Conservation (phyloP, 345 rosid species). For the Brassica carinata region DNA sequence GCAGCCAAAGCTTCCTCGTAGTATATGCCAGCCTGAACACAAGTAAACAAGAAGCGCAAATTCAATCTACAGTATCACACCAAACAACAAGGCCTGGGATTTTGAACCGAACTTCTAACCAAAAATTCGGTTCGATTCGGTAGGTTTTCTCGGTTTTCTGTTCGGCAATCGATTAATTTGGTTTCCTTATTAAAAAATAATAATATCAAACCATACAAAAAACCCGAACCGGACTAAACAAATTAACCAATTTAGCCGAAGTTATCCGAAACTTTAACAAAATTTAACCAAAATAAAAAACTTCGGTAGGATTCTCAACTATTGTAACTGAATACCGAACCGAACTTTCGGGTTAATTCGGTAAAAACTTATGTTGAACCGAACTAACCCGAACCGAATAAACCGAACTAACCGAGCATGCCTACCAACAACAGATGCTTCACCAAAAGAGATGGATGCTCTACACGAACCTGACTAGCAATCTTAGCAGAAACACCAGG, state of each 20-base stretch:
- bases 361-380: not conserved
- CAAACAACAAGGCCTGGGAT: not conserved
- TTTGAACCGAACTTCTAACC: not conserved
- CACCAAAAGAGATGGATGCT: not conserved
- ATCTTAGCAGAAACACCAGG: slow-evolving; percentile 97
- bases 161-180: too few species aligned
- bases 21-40: slow-evolving; percentile 73
- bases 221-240: not conserved
- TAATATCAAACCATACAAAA: too few species aligned
- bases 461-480: slow-evolving; percentile 72
- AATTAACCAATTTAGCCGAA: too few species aligned
- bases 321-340: too few species aligned
- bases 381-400: too few species aligned
- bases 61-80: not conserved
- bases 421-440: too few species aligned
- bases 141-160: too few species aligned
- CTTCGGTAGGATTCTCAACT: not conserved
- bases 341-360: not conserved
- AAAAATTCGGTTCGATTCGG: too few species aligned
- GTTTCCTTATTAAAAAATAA: too few species aligned
- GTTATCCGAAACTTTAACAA: not conserved
- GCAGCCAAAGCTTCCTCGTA: slow-evolving; percentile 94
- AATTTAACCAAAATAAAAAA: not conserved
- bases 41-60: slow-evolving; percentile 14
- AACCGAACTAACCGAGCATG: too few species aligned